Percentiles rank a stretch among this genome's conserved stretches.
Conservation (phyloP, 208 protist genomes). For the Leishmania turanica region DNA sequence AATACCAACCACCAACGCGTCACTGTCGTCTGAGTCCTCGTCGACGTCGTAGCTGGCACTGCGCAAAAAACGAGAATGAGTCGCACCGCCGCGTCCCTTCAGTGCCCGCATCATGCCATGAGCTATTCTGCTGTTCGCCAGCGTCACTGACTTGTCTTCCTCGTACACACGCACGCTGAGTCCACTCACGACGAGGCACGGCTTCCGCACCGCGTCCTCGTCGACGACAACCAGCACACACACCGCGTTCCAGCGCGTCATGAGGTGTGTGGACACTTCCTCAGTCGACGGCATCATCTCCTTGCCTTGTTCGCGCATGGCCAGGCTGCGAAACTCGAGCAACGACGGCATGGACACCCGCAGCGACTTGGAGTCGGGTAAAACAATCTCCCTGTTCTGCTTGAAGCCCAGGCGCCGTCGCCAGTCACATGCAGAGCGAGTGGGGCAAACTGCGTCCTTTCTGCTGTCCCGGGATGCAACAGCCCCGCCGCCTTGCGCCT, state of each 20-base stretch:
- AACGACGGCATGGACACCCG: conserved; percentile 10
- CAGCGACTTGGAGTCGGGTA: conserved; percentile 23
- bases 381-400: conserved; percentile 19
- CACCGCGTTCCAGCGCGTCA: conserved; percentile 16
- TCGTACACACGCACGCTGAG: conserved; percentile 31
- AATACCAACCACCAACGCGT: background rate
- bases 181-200: conserved; percentile 31
- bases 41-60: background rate
- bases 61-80: background rate
- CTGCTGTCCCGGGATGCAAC: background rate
- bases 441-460: background rate
- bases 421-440: background rate
- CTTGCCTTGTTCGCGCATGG: conserved; percentile 29
- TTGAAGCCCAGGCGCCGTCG: conserved; percentile 26
- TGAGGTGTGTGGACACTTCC: conserved; percentile 20
- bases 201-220: conserved; percentile 29
- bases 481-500: background rate
- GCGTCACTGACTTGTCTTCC: conserved; percentile 10
- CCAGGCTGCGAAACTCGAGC: conserved; percentile 32
- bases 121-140: conserved; percentile 5
- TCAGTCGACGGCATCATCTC: conserved; percentile 24
- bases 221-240: conserved; percentile 27
- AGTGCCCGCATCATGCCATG: conserved; percentile 7
- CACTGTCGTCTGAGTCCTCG: background rate
- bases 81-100: background rate